Base-by-base conservation (phyloP, 495 filamentous ascomycete genomes). In the Penicillium arizonense region DNA sequence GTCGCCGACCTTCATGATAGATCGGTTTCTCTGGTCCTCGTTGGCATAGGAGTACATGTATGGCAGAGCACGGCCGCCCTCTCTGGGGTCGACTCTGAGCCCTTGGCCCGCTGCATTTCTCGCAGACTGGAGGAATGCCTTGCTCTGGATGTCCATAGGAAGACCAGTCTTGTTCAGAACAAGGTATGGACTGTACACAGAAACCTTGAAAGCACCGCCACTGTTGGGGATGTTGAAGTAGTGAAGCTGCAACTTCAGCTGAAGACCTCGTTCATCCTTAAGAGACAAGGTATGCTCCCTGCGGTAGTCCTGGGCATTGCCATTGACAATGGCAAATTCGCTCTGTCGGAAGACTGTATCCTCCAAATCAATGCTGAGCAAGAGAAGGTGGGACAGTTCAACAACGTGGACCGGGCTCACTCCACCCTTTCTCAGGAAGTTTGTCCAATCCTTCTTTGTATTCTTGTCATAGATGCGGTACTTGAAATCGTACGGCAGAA, bases 391-490 rank as follows among this genome's bases (percentile, higher is more conserved):
- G 14, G 94, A 96, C 3, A 97, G 73, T 68, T 97, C 93, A 36
- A 97, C 91, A 7, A 97, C 91, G 71, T 98, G 94, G 2, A 97
- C 92, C 1, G 94, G 94, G 67, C 94, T 97, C 41, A 96, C 86
- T 18, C 94, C 94, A 9, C 94, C 94, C 69, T 96, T 97, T 46
- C 94, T 81, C 18, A 98, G 70, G 75, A 98, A 98, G 64, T 98
- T 98, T 0, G 91, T 93, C 94, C 95, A 98, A 68, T 98, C 93
- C 65, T 95, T 94, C 74, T 88, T 91, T 0, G 91, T 97, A 67
- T 95, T 94, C 75, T 91, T 96, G 73, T 98, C 94, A 63, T 97
- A 97, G 20, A 98, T 97, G 47, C 91, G 83, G 66, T 97, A 97
- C 68, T 97, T 97, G 86, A 98, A 98, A 72, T 97, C 95, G 61